Percentiles rank a stretch among this genome's conserved stretches.
Evolutionary conservation across 345 rosid genomes (phyloP).

Genomic region (Dipteronia dyeriana): DNA sequence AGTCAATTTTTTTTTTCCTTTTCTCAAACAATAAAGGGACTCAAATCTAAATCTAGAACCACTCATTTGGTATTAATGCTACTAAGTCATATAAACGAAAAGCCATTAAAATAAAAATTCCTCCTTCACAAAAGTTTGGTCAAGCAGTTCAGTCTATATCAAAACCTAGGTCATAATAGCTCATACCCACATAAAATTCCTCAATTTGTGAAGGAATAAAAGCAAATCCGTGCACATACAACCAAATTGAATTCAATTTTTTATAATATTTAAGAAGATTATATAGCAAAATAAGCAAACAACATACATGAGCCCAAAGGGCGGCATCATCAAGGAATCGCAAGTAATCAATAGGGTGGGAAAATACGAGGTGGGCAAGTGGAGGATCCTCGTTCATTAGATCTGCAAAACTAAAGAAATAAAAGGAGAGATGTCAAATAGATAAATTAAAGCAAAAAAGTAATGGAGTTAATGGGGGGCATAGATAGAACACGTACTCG

Average conservation of each 20-base stretch:
- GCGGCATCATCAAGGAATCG: conserved; percentile 72
- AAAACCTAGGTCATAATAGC: background rate
- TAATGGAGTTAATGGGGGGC: background rate
- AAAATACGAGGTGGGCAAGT: conserved; percentile 61
- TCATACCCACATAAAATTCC: conserved; percentile 11
- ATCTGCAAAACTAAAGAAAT: conserved; percentile 63
- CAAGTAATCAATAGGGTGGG: conserved; percentile 55
- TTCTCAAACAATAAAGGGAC: too few relatives aligned
- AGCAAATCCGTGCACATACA: background rate
- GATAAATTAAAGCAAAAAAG: background rate
- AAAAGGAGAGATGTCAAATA: background rate
- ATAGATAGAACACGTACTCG: conserved; percentile 40
- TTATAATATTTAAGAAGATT: background rate
- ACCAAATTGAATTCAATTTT: background rate
- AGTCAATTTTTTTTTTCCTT: background rate
- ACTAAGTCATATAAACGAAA: background rate
- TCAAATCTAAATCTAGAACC: background rate
- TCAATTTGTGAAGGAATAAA: background rate
- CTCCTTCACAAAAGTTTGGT: background rate
- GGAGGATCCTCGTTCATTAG: conserved; percentile 63
- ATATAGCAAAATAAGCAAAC: background rate
- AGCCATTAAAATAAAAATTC: background rate
- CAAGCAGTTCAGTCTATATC: background rate
- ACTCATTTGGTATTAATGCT: background rate
- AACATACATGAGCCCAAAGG: conserved; percentile 72